A percentile compares a stretch with the other conserved stretches of the same genome.
These are phyloP conservation scores for Solanum dulcamara DNA, from an alignment of 257 asterid species.

Conservation along the genomic window DNA sequence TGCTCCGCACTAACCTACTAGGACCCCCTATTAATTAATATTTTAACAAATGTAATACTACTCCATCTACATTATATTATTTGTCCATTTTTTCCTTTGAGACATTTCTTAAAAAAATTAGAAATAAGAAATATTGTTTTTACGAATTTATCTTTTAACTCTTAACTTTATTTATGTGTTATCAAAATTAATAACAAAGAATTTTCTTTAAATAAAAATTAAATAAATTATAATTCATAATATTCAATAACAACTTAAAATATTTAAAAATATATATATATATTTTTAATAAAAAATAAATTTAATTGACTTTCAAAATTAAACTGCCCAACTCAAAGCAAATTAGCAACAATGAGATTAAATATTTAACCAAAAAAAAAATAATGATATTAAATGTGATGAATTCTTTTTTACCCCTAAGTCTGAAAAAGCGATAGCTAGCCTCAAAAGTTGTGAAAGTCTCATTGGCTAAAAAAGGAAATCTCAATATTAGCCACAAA, in stretches of 20 bases:
- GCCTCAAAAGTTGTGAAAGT: neutral
- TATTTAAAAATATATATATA: no score
- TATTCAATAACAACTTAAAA: no score
- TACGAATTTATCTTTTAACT: no score
- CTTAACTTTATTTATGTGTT: no score
- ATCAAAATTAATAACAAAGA: neutral
- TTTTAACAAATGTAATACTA: neutral
- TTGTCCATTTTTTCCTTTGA: no score
- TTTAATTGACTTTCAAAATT: neutral
- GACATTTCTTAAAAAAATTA: no score
- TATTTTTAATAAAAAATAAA: no score
- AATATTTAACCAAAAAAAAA: neutral
- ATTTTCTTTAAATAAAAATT: no score
- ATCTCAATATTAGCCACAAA: neutral
- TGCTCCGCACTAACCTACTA: neutral
- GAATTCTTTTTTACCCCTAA: neutral
- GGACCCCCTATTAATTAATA: neutral
- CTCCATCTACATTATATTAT: neutral
- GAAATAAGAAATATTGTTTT: no score
- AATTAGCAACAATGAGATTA: neutral
- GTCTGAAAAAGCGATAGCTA: neutral
- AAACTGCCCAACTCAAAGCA: neutral
- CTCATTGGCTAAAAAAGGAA: neutral
- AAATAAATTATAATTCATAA: no score
- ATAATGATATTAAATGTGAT: neutral